Conservation (phyloP, 1,284 basidiomycete genomes). For the Austroboletus olivaceoglutinosus region DNA sequence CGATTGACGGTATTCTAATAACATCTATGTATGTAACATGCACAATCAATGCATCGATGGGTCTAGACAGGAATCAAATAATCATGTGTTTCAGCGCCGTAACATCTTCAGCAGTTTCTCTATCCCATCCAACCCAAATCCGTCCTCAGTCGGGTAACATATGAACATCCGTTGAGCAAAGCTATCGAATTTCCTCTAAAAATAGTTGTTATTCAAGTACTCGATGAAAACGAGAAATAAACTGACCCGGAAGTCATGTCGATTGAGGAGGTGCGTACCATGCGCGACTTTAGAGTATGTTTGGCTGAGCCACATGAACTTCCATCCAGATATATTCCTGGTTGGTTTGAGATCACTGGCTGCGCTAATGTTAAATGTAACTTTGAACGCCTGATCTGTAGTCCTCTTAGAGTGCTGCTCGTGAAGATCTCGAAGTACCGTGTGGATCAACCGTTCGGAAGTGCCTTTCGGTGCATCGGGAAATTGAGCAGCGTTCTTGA, state of each 20-base stretch:
- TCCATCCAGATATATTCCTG: constrained; percentile 45
- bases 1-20: constrained; percentile 8
- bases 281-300: constrained; percentile 40
- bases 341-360: constrained; percentile 36
- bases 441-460: constrained; percentile 45
- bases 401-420: constrained; percentile 2
- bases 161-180: constrained; percentile 42
- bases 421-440: constrained; percentile 37
- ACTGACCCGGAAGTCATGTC: constrained; percentile 43
- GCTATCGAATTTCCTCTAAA: constrained; percentile 43
- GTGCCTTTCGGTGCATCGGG: constrained; percentile 46
- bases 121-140: constrained; percentile 42
- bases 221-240: neutral
- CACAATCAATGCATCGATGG: neutral
- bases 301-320: constrained; percentile 38
- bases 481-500: constrained; percentile 48
- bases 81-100: constrained; percentile 23
- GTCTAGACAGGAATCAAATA: no score
- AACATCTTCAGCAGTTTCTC: constrained; percentile 37
- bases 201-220: neutral
- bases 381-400: constrained; percentile 15
- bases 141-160: constrained; percentile 42
- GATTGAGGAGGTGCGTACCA: constrained; percentile 36
- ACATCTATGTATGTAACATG: neutral
- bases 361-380: constrained; percentile 46